Conservation (phyloP, 345 rosid genomes). For the Acer campestre region DNA sequence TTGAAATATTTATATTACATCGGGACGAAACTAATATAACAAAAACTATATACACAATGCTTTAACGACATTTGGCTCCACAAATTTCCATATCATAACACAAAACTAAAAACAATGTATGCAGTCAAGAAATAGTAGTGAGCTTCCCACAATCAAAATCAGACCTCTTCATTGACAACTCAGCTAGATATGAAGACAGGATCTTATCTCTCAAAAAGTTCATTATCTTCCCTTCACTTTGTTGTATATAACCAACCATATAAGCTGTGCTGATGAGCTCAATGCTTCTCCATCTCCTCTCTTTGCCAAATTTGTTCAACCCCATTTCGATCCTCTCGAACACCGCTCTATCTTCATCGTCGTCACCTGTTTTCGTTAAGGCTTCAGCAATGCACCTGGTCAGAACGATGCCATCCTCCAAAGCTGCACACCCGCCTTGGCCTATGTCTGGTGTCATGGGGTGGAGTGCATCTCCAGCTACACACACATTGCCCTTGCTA, state of each 20-base stretch:
- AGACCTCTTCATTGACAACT: conserved; percentile 37
- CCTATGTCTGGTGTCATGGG: conserved; percentile 76
- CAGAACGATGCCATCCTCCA: conserved; percentile 65
- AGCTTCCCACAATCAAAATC: conserved; percentile 56
- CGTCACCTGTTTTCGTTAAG: conserved; percentile 42
- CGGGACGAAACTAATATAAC: too few species aligned
- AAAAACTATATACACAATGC: too few species aligned
- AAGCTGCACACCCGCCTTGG: conserved; percentile 71
- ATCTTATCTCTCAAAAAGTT: conserved; percentile 44
- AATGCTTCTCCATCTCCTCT: conserved; percentile 74
- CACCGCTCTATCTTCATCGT: conserved; percentile 28
- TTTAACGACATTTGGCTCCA: too few species aligned
- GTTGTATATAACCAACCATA: conserved; percentile 53
- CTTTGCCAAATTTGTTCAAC: conserved; percentile 45
- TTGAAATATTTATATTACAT: too few species aligned
- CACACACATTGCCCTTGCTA: too few species aligned
- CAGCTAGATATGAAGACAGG: conserved; percentile 32
- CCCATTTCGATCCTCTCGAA: conserved; percentile 39
- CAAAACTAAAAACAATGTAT: not conserved
- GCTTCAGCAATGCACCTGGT: conserved; percentile 71
- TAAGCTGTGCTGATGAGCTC: conserved; percentile 52
- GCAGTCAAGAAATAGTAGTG: not conserved
- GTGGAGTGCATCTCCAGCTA: conserved; percentile 53
- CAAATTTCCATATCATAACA: too few species aligned
- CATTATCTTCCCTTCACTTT: conserved; percentile 39